Evolutionary conservation across 805 yeast genomes (phyloP).

Genomic region (Priceomyces medius): DNA sequence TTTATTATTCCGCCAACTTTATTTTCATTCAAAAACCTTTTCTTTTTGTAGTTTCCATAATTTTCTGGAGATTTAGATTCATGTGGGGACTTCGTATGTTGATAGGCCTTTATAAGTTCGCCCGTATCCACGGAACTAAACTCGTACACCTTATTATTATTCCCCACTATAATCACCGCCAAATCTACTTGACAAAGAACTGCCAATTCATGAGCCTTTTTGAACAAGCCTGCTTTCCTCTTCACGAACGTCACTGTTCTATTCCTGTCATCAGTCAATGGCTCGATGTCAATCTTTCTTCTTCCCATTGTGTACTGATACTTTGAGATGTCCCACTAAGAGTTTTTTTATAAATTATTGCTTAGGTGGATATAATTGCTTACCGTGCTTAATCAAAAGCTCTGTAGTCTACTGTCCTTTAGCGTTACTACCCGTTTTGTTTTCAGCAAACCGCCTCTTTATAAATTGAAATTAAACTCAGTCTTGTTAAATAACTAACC

Average conservation of each 20-base stretch:
- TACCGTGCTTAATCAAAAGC: no score
- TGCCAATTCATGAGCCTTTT: conserved; percentile 81
- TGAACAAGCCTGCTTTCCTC: conserved; percentile 90
- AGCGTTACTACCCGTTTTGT: no score
- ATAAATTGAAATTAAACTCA: no score
- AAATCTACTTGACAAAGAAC: conserved; percentile 91
- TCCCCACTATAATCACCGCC: conserved; percentile 84
- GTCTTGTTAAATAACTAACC: no score
- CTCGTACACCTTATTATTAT: conserved; percentile 80
- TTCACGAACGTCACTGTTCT: conserved; percentile 85
- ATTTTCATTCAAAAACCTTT: conserved; percentile 20
- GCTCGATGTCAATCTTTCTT: conserved; percentile 91
- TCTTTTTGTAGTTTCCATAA: conserved; percentile 59
- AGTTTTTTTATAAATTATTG: neutral
- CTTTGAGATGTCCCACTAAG: neutral
- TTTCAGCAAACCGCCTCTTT: no score
- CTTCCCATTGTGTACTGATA: conserved; percentile 79
- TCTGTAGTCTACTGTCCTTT: no score
- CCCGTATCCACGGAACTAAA: conserved; percentile 69
- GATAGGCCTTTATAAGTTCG: conserved; percentile 24
- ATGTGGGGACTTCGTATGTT: conserved; percentile 33
- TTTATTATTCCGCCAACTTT: conserved; percentile 12
- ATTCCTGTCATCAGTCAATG: conserved; percentile 86
- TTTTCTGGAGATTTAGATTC: conserved; percentile 66
- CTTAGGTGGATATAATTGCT: neutral